Base-by-base conservation (phyloP, 1,284 basidiomycete species). In the Rhodotorula sp. region DNA sequence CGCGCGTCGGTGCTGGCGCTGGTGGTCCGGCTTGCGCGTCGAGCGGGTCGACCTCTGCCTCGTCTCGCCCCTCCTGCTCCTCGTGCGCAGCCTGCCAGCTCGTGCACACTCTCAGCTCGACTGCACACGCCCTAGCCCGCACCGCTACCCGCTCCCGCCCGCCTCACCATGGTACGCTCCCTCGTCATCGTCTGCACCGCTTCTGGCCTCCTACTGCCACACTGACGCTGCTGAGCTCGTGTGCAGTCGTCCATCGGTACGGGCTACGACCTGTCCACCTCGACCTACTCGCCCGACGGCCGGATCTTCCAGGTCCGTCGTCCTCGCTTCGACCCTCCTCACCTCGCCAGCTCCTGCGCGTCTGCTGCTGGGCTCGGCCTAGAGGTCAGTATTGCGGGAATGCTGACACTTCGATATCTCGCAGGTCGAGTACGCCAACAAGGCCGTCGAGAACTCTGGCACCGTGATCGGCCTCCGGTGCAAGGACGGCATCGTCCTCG, bases 381-480 rank as follows among this genome's bases (percentile, higher is more conserved):
- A 21, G 58, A n/a, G 4, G 19, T 49, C 19, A 3, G 7, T n/a
- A 34, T n/a, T 7, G 42, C 23, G 14, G 10, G 7, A 3, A 2
- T 34, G n/a, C 46, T 54, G 53, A 34, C 48, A 23, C 7, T 23
- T 0, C 23, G 27, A 74, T 14, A 25, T 16, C 1, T 12, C 1
- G 14, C 62, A 93, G 93, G 92, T 99, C 82, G 97, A 99, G 84
- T 99, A 99, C 81, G 97, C 97, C 64, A 90, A 89, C 84, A 99
- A 99, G 84, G 95, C 97, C 48, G 96, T 98, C 68, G 97, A 99
- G 83, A 97, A 97, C 83, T 93, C 96, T 54, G 97, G 97, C 89
- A 82, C 81, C 7, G 81, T 79, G 27, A 81, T 82, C 65, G 75
- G 74, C 48, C 85, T 99, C 60, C 89, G 91, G 80, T 91, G 93